Conservation (phyloP, 1,284 basidiomycete species). For the Boletellus deceptivus region DNA sequence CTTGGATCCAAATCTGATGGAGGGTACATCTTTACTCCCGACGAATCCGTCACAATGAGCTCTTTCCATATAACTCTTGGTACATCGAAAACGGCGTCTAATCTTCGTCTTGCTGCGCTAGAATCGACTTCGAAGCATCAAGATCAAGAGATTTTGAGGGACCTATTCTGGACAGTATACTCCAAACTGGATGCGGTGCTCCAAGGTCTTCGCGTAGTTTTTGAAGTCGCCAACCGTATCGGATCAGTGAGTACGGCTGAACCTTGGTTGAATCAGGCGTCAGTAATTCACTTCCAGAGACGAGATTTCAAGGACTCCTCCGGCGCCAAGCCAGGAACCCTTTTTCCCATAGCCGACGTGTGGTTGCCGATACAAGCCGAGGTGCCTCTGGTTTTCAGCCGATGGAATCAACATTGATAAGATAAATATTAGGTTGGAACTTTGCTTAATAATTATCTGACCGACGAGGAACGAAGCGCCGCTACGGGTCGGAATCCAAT, state of each 20-base stretch:
- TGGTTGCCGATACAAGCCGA: slow-evolving; percentile 92
- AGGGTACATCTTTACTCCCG: slow-evolving; percentile 50
- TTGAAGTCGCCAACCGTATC: slow-evolving; percentile 87
- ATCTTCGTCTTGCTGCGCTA: slow-evolving; percentile 71
- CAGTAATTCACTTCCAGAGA: slow-evolving; percentile 48
- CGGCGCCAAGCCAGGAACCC: slow-evolving; percentile 64
- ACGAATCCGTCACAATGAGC: slow-evolving; percentile 23
- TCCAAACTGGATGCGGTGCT: slow-evolving; percentile 96
- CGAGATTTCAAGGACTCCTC: slow-evolving; percentile 85
- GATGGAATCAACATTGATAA: slow-evolving; percentile 7
- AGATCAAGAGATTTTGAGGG: slow-evolving; percentile 84
- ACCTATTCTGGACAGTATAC: slow-evolving; percentile 97
- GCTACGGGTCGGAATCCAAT: slow-evolving; percentile 82
- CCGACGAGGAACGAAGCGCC: slow-evolving; percentile 81
- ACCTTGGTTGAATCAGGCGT: not conserved
- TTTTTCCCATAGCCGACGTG: slow-evolving; percentile 86
- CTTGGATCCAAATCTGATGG: slow-evolving; percentile 40
- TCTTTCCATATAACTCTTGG: slow-evolving; percentile 14
- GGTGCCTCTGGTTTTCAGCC: slow-evolving; percentile 42
- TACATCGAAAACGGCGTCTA: slow-evolving; percentile 41
- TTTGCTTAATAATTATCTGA: slow-evolving; percentile 89
- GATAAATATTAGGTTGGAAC: slow-evolving; percentile 62
- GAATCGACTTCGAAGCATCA: slow-evolving; percentile 72
- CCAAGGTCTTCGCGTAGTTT: slow-evolving; percentile 89
- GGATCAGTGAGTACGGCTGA: slow-evolving; percentile 63